Evolutionary conservation across 2,329 filamentous ascomycete genomes (phyloP), one percentile per base, ranked within the genome.

Genomic region (Hypomyces rosellus): DNA sequence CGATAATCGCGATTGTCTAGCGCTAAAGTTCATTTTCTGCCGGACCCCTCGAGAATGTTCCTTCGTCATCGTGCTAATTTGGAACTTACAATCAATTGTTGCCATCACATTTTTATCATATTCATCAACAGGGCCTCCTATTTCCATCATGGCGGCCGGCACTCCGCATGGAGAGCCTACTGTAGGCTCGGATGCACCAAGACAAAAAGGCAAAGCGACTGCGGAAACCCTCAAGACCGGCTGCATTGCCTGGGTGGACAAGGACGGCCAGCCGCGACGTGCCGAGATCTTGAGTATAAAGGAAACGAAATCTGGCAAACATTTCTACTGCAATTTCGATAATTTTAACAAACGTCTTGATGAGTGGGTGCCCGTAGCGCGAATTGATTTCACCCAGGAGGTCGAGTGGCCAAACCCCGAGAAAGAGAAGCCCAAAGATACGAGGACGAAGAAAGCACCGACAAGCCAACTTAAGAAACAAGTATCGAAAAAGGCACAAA

Each of bases 371-470:
- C 78, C 87, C 2, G 80, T 86, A 30, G 77, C 81, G 34, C 82
- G 93, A 34, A 89, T 99, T 58, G 89, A 97, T 66, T 85, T 99
- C 51, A 76, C 80, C 1, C 85, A 89, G 58, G 91, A 96, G 61
- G 93, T 99, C 49, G 93, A 99, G 71, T 99, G 93, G 91, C 93
- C 93, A 16, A 86, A 84, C 54, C 89, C 90, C 9, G 91, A 95
- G 56, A 95, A 95, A 67, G 82, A 85, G 58, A 85, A 85, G 62
- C 77, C 85, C 1, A 95, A 96, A 62, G 81, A 85, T 20, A 58
- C 65, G 5, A 93, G 92, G 71, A 82, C 81, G 60, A 95, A 95
- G 71, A 85, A 88, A 57, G 77, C 67, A 20, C 63, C 79, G 15
- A 76, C 82, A 51, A 74, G 54, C 16, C 63, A 63, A 37, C 73